These are phyloP conservation scores for Casuarina cunninghamiana DNA, from an alignment of 306 rosid genomes.

Conservation along the genomic window DNA sequence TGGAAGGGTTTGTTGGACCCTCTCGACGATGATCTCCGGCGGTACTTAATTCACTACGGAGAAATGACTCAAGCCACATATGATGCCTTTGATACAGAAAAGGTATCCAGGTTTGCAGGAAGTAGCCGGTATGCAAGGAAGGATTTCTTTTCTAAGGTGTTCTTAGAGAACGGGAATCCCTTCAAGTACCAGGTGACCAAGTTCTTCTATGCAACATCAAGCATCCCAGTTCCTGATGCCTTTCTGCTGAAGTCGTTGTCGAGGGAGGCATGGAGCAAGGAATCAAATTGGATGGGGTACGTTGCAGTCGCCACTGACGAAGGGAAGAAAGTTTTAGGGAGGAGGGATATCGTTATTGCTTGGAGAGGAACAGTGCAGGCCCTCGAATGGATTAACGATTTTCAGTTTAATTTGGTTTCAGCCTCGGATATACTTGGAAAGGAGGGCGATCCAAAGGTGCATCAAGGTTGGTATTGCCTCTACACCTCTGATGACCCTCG, in stretches of 20 bases:
- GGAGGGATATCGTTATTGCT: slow-evolving; percentile 82
- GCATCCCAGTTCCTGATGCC: slow-evolving; percentile 62
- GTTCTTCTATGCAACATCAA: slow-evolving; percentile 65
- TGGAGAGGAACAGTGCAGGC: slow-evolving; percentile 83
- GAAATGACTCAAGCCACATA: slow-evolving; percentile 65
- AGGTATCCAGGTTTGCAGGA: slow-evolving; percentile 52
- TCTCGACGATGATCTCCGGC: slow-evolving; percentile 61
- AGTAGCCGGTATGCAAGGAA: slow-evolving; percentile 41
- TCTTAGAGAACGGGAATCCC: slow-evolving; percentile 44
- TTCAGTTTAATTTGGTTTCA: slow-evolving; percentile 40
- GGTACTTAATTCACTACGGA: slow-evolving; percentile 61
- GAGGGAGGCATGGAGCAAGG: slow-evolving; percentile 91
- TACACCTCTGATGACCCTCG: slow-evolving; percentile 52
- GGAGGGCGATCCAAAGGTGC: slow-evolving; percentile 38
- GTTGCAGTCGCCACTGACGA: slow-evolving; percentile 80
- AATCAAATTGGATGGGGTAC: slow-evolving; percentile 91
- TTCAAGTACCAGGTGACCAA: slow-evolving; percentile 54
- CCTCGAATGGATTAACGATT: slow-evolving; percentile 72
- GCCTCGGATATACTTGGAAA: slow-evolving; percentile 43
- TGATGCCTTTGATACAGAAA: slow-evolving; percentile 63
- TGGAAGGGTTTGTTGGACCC: slow-evolving; percentile 68
- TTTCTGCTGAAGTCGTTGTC: slow-evolving; percentile 66
- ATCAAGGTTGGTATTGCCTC: slow-evolving; percentile 70
- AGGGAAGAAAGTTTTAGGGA: slow-evolving; percentile 61
- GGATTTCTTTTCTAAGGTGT: slow-evolving; percentile 55